phyloP scores from a whole-genome alignment of 768 basidiomycete genomes.

The Astraeus odoratus region DNA sequence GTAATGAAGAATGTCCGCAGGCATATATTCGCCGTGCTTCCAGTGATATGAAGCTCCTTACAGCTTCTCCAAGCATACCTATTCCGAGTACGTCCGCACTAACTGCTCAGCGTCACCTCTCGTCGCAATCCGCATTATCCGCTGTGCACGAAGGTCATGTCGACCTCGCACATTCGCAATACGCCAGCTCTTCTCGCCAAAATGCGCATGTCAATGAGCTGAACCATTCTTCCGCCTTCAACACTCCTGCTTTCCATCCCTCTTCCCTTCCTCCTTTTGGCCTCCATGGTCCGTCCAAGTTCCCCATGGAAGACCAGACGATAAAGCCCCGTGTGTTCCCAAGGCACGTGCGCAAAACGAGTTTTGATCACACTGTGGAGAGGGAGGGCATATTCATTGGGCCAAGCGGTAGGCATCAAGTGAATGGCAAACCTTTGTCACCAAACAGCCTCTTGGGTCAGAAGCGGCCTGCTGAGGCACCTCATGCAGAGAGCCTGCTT shows the following conservation, averaged over 20 bases:
- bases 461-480: conserved; percentile 78
- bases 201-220: conserved; percentile 27
- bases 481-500: conserved; percentile 72
- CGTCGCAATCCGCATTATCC: conserved; percentile 40
- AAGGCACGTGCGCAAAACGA: conserved; percentile 85
- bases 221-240: conserved; percentile 34
- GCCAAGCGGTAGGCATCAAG: conserved; percentile 67
- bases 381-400: conserved; percentile 54
- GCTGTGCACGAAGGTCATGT: conserved; percentile 40
- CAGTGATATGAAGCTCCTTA: conserved; percentile 13
- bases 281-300: conserved; percentile 47
- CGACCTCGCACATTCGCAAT: conserved; percentile 29
- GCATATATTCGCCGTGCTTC: conserved; percentile 17
- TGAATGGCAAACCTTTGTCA: conserved; percentile 67
- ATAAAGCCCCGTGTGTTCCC: conserved; percentile 56
- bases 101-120: conserved; percentile 42
- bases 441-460: conserved; percentile 60
- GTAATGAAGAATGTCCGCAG: conserved; percentile 22
- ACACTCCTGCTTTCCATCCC: conserved; percentile 50
- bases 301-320: conserved; percentile 25
- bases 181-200: conserved; percentile 30
- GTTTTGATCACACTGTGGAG: conserved; percentile 88
- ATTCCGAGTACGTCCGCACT: conserved; percentile 38
- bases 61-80: conserved; percentile 27
- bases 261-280: conserved; percentile 72